Evolutionary conservation across 352 stramenopile genomes (phyloP).

Genomic region (Phytophthora rubi): DNA sequence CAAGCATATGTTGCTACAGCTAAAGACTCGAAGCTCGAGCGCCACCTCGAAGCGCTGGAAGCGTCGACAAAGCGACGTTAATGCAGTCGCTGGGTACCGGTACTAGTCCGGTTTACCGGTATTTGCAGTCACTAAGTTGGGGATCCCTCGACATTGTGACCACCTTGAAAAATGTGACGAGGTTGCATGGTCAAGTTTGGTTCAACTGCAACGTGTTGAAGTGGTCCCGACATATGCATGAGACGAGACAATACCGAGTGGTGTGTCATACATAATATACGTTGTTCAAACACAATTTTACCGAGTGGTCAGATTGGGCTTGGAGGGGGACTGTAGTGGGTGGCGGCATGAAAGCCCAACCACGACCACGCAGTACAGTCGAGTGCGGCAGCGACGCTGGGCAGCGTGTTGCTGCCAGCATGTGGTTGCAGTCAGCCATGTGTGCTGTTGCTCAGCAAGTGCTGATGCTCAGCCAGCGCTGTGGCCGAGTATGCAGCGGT

Average conservation of each 20-base stretch:
- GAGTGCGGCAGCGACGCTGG: not conserved
- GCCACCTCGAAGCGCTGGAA: not conserved
- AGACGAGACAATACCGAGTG: conserved; percentile 9
- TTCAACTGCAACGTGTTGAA: conserved; percentile 22
- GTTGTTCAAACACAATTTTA: conserved; percentile 1
- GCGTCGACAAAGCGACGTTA: not conserved
- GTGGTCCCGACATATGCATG: conserved; percentile 1
- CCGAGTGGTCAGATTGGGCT: conserved; percentile 18
- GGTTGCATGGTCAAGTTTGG: conserved; percentile 11
- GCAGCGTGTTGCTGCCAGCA: not conserved
- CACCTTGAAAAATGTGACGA: not conserved
- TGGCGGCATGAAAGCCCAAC: conserved; percentile 11
- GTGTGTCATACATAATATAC: conserved; percentile 13
- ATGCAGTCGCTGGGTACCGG: not conserved
- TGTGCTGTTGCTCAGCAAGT: not conserved
- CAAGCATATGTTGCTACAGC: conserved; percentile 10
- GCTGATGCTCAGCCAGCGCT: not conserved
- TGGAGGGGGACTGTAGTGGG: conserved; percentile 29
- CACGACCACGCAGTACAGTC: conserved; percentile 20
- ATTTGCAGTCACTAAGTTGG: not conserved
- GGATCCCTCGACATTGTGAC: conserved; percentile 2
- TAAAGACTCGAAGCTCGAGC: conserved; percentile 11
- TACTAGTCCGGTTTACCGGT: conserved; percentile 4
- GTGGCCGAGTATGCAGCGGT: not conserved
- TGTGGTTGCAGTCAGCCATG: conserved; percentile 14